A percentile compares a stretch with the other conserved stretches of the same genome.
These are phyloP conservation scores for Parietichytrium sp. DNA, from an alignment of 108 stramenopile genomes.

Conservation along the genomic window DNA sequence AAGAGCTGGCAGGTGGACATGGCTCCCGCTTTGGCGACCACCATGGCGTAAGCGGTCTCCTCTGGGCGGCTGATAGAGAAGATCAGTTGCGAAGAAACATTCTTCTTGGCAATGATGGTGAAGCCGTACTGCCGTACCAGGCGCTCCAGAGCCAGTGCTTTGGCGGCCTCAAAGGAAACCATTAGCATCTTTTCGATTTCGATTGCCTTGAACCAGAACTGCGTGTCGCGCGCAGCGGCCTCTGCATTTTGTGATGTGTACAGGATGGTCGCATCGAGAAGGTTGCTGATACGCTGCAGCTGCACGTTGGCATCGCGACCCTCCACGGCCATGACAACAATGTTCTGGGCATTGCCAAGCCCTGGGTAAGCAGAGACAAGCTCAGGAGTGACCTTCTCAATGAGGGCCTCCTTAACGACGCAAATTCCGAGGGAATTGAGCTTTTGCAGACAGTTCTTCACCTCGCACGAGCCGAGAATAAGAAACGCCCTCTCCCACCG, in stretches of 20 bases:
- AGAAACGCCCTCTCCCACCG: background rate
- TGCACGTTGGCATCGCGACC: too few relatives aligned
- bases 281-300: too few relatives aligned
- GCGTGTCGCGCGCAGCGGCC: background rate
- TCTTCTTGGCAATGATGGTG: background rate
- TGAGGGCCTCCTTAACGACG: background rate
- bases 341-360: background rate
- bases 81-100: background rate
- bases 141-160: background rate
- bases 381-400: background rate
- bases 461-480: background rate
- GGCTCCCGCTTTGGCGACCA: constrained; percentile 36
- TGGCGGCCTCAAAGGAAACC: background rate
- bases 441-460: background rate
- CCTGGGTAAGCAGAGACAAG: background rate
- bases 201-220: background rate
- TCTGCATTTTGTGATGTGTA: background rate
- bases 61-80: background rate
- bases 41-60: background rate
- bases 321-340: background rate
- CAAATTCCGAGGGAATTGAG: background rate
- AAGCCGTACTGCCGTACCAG: constrained; percentile 25
- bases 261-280: background rate
- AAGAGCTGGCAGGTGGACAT: background rate
- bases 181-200: background rate